Evolutionary conservation across 23 red algal species (phyloP), one percentile per base, ranked within the genome.

Genomic region (Gracilariopsis chorda): DNA sequence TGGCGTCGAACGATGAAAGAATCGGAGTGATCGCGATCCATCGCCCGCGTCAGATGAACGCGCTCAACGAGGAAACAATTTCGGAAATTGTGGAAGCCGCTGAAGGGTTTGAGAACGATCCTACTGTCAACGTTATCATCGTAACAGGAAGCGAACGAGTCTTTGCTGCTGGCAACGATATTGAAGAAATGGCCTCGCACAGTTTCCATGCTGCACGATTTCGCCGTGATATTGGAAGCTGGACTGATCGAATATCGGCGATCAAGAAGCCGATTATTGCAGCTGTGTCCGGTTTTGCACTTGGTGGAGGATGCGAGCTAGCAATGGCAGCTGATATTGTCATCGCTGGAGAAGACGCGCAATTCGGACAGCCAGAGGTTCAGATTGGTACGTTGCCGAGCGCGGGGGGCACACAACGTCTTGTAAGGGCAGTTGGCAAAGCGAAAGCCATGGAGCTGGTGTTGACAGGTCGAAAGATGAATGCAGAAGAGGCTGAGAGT

Each of bases 371-470:
- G 78, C 97, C 97, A 8, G 97, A 99, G 60, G 91, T 99, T 14
- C 97, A 99, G 51, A 64, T 99, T 23, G 97, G 93, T 13, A 93
- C 89, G 17, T 81, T 99, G 3, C 97, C 97, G 45, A 92, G 89
- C 30, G 94, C 93, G 62, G 97, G 97, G n/a, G 93, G 93, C n/a
- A 99, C 97, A 47, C 97, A 99, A 65, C 83, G 97, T 30, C 87
- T 99, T 23, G 63, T 96, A 41, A 82, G 97, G 25, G 97, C 97
- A 8, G 84, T 99, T n/a, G 97, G 97, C 21, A 95, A 96, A 48
- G 97, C 97, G 68, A 96, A 94, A 63, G 97, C 97, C 1, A 99
- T 99, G 97, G 97, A 99, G 73, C 93, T 99, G 93, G 84, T 96
- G 21, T 82, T 99, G 27, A 95, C 97, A 4, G 97, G 89, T 1